Evolutionary conservation across 306 rosid genomes (phyloP).

Genomic region (Vigna angularis): DNA sequence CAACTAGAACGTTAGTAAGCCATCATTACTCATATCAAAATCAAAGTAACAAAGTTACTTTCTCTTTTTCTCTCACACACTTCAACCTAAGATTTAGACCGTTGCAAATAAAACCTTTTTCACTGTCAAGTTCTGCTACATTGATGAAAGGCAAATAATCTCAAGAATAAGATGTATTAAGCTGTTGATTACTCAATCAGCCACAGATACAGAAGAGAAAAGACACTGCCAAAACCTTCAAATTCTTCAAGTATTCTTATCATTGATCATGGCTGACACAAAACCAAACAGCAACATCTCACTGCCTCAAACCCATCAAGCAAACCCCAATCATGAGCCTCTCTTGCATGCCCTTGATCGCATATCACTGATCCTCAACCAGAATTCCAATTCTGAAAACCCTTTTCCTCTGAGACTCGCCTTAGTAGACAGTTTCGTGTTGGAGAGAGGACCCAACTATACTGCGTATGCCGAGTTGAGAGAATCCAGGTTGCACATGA

Average conservation of each 20-base stretch:
- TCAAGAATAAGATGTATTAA: slow-evolving; percentile 35
- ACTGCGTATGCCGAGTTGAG: slow-evolving; percentile 77
- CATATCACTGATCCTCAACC: slow-evolving; percentile 67
- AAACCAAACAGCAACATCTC: slow-evolving; percentile 28
- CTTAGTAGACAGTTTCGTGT: slow-evolving; percentile 50
- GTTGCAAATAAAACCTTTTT: slow-evolving; percentile 53
- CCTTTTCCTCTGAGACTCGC: slow-evolving; percentile 57
- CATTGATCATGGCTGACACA: slow-evolving; percentile 60
- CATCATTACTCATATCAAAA: slow-evolving; percentile 7
- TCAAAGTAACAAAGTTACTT: neutral
- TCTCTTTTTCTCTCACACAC: neutral
- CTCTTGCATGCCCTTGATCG: slow-evolving; percentile 77
- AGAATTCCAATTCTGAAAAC: slow-evolving; percentile 49
- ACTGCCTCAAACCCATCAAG: slow-evolving; percentile 48
- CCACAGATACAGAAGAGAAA: neutral
- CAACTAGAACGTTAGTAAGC: slow-evolving; percentile 58
- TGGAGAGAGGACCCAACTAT: slow-evolving; percentile 93
- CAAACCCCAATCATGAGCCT: slow-evolving; percentile 48
- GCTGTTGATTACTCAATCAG: slow-evolving; percentile 12
- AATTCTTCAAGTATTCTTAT: slow-evolving; percentile 27
- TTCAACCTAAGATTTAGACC: slow-evolving; percentile 52
- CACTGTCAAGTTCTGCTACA: slow-evolving; percentile 10
- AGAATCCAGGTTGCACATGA: slow-evolving; percentile 62
- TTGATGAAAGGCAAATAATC: slow-evolving; percentile 32
- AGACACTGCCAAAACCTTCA: slow-evolving; percentile 29